Conservation (phyloP, 2,329 filamentous ascomycete species). For the Simplicillium sp. region DNA sequence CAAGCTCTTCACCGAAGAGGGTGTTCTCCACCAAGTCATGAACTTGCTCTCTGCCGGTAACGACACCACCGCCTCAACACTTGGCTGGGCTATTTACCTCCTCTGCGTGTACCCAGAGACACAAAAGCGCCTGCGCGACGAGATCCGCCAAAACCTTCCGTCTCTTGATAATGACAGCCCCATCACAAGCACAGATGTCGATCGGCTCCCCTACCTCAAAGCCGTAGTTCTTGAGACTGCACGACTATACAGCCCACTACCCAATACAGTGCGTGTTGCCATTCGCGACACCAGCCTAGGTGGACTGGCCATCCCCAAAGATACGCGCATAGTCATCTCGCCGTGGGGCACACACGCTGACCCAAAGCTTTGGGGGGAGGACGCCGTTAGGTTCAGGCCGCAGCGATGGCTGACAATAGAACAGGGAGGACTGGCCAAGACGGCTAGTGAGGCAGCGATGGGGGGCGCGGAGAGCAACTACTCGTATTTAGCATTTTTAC, state of each 20-base stretch:
- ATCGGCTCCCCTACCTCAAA: conserved; percentile 63
- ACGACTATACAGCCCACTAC: conserved; percentile 63
- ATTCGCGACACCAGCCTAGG: conserved; percentile 54
- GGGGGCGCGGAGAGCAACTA: conserved; percentile 72
- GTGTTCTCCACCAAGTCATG: conserved; percentile 84
- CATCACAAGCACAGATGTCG: conserved; percentile 38
- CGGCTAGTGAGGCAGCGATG: conserved; percentile 5
- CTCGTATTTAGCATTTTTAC: conserved; percentile 71
- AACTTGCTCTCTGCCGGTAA: conserved; percentile 79
- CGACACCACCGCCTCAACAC: conserved; percentile 66
- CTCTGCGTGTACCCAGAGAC: conserved; percentile 57
- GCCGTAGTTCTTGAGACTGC: conserved; percentile 64
- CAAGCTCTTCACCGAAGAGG: conserved; percentile 66
- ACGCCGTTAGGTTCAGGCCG: conserved; percentile 68
- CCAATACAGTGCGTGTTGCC: conserved; percentile 59
- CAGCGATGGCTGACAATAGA: conserved; percentile 58
- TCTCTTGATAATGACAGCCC: conserved; percentile 25
- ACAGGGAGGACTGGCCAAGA: conserved; percentile 15
- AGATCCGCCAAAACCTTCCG: conserved; percentile 55
- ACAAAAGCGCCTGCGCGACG: conserved; percentile 57
- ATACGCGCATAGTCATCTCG: conserved; percentile 57
- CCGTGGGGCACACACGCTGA: conserved; percentile 63
- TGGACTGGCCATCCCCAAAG: conserved; percentile 57
- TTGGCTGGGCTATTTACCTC: conserved; percentile 68
- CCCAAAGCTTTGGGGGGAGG: conserved; percentile 62